Percentiles rank a stretch among this genome's conserved stretches.
Conservation (phyloP, 306 rosid species). For the Lathyrus oleraceus region DNA sequence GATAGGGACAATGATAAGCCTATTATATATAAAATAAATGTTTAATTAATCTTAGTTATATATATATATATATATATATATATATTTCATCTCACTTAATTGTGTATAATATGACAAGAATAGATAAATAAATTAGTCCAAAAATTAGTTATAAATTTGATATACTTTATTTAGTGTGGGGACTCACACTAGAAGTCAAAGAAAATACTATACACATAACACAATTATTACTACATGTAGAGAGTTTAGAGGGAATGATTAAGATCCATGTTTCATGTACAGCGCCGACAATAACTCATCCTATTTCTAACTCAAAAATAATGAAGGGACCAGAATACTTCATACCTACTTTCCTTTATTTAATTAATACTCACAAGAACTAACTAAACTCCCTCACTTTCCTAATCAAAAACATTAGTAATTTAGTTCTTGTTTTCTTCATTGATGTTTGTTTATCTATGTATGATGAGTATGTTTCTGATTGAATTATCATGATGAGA, state of each 20-base stretch:
- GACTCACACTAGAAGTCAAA: neutral
- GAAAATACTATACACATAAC: neutral
- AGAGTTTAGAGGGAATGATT: neutral
- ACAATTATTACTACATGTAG: neutral
- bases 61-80: no score
- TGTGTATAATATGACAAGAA: no score
- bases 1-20: no score
- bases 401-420: no score
- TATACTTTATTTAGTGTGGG: no score
- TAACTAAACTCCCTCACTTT: neutral
- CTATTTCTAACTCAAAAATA: neutral
- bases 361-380: neutral
- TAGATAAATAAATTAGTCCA: no score
- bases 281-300: constrained; percentile 19
- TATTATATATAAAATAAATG: no score
- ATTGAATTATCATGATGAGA: constrained; percentile 43
- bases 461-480: constrained; percentile 22
- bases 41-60: no score
- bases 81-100: no score
- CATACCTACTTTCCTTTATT: neutral
- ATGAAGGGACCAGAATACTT: constrained; percentile 12
- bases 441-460: neutral
- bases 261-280: neutral
- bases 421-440: neutral
- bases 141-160: no score